phyloP scores from a whole-genome alignment of 441 rosid species.

The Populus trichocarpa region DNA sequence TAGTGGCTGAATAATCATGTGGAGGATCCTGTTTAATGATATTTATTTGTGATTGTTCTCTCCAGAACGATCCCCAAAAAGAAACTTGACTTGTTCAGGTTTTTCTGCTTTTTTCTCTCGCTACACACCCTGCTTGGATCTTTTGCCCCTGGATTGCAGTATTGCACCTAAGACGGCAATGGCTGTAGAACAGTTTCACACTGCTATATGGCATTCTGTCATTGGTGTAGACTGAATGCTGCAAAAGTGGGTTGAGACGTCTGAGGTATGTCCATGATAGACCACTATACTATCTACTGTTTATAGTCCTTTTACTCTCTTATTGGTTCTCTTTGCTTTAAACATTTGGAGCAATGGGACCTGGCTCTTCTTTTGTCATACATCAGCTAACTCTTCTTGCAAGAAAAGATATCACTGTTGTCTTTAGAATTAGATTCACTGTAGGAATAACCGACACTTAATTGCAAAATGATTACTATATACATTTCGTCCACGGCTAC shows the following conservation, averaged over 20 bases:
- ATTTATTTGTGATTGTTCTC: not conserved
- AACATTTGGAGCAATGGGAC: not conserved
- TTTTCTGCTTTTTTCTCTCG: not conserved
- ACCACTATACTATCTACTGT: not conserved
- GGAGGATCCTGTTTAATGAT: not conserved
- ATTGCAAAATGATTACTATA: constrained; percentile 12
- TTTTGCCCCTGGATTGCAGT: not conserved
- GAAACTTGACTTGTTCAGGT: not conserved
- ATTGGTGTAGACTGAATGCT: not conserved
- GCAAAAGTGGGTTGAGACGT: not conserved
- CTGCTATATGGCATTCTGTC: not conserved
- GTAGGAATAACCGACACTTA: constrained; percentile 3
- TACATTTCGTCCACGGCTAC: constrained; percentile 19
- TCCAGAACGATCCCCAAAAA: not conserved
- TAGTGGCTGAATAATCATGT: not conserved
- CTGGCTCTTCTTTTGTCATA: not conserved
- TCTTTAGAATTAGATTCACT: constrained; percentile 8
- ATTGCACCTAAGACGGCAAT: not conserved
- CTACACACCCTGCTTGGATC: not conserved
- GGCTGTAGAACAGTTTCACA: constrained; percentile 3
- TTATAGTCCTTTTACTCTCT: not conserved
- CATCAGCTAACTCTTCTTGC: not conserved
- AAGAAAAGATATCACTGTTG: not conserved
- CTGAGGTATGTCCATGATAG: not conserved
- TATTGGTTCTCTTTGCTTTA: not conserved